Evolutionary conservation across 2,329 filamentous ascomycete species (phyloP).

Genomic region (Ascocoryne sarcoides): DNA sequence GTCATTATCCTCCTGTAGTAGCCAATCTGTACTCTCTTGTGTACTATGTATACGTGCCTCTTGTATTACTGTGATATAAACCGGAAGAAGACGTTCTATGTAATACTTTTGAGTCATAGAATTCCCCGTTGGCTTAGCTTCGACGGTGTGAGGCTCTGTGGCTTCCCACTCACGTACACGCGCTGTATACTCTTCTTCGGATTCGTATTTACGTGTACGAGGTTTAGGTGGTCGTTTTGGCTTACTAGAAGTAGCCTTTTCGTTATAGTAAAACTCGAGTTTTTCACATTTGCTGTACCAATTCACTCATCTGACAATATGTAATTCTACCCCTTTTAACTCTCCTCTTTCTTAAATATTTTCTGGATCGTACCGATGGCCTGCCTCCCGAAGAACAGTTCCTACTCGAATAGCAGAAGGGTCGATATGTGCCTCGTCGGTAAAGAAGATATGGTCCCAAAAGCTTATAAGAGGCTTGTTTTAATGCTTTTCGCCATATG

Average conservation of each 20-base stretch:
- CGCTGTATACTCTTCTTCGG: no score
- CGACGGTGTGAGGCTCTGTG: background rate
- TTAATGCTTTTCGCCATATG: constrained; percentile 1
- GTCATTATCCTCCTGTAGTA: background rate
- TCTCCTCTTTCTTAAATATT: no score
- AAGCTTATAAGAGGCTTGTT: constrained; percentile 1
- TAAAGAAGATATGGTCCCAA: constrained; percentile 4
- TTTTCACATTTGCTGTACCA: background rate
- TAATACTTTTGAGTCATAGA: no score
- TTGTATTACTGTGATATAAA: no score
- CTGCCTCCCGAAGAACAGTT: constrained; percentile 3
- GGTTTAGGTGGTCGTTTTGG: background rate
- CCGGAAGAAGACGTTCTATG: no score
- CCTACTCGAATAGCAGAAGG: background rate
- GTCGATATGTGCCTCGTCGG: constrained; percentile 8
- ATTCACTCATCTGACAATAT: background rate
- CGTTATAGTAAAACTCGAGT: background rate
- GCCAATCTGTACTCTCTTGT: background rate
- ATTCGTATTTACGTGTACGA: background rate
- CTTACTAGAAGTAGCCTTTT: background rate
- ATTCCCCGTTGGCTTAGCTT: no score
- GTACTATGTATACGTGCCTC: background rate
- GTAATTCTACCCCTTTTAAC: no score
- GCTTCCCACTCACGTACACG: background rate
- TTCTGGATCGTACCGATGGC: constrained; percentile 1